A percentile compares a stretch with the other conserved stretches of the same genome.
phyloP scores from a whole-genome alignment of 768 basidiomycete genomes.

The Fomitopsis pulvina region DNA sequence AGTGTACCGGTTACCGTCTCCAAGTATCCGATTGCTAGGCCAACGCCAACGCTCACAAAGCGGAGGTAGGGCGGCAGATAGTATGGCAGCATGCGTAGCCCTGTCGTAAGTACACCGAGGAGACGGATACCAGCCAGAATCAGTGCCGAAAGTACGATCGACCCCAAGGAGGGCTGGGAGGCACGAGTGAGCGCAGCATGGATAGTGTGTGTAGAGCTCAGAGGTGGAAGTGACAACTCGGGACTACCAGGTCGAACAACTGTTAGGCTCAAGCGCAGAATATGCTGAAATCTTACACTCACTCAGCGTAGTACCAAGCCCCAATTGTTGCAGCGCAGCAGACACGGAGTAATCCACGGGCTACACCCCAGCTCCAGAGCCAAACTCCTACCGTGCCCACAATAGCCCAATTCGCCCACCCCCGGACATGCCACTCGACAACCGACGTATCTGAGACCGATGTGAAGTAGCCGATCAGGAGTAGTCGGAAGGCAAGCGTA shows the following conservation, averaged over 20 bases:
- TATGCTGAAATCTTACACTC: constrained; percentile 17
- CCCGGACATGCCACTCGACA: constrained; percentile 46
- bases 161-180: constrained; percentile 76
- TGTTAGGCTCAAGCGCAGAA: background rate
- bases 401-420: constrained; percentile 75
- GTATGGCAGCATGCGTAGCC: constrained; percentile 50
- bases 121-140: constrained; percentile 67
- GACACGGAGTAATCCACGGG: constrained; percentile 71
- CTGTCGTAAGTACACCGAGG: constrained; percentile 41
- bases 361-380: constrained; percentile 76
- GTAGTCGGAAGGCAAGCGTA: constrained; percentile 69
- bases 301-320: constrained; percentile 84
- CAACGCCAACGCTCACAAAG: constrained; percentile 29
- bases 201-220: constrained; percentile 63
- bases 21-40: constrained; percentile 36
- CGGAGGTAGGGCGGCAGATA: constrained; percentile 43
- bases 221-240: constrained; percentile 29
- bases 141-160: constrained; percentile 68
- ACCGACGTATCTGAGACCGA: constrained; percentile 34
- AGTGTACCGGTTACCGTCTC: constrained; percentile 43
- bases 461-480: constrained; percentile 61
- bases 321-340: constrained; percentile 80
- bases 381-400: constrained; percentile 44
- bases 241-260: constrained; percentile 13
- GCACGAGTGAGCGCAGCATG: constrained; percentile 76